Percentiles rank a stretch among this genome's conserved stretches.
Conservation (phyloP, 2,329 filamentous ascomycete genomes). For the Pseudogymnoascus sp. region DNA sequence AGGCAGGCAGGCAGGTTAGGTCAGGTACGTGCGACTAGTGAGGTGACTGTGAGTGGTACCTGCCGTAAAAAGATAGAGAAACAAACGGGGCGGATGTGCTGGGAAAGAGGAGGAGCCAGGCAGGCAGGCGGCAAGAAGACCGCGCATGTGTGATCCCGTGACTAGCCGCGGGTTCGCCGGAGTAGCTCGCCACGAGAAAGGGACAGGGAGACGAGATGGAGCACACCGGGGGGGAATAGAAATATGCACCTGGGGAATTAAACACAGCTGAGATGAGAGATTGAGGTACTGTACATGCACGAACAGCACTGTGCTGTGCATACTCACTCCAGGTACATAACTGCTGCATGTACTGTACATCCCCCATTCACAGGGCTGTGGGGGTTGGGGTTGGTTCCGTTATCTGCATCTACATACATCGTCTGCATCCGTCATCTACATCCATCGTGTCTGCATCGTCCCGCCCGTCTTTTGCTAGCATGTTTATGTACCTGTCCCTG, state of each 20-base stretch:
- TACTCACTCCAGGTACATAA: not conserved
- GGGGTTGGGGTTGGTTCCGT: not conserved
- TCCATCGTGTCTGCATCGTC: not conserved
- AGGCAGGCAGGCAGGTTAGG: too few relatives aligned
- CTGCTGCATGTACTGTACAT: not conserved
- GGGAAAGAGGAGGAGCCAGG: not conserved
- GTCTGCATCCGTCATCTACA: too few relatives aligned
- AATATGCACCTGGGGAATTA: too few relatives aligned
- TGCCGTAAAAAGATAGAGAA: not conserved
- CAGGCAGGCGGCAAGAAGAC: not conserved
- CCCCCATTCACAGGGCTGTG: not conserved
- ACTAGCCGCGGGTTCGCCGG: not conserved
- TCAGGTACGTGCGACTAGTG: too few relatives aligned
- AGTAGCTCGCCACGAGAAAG: too few relatives aligned
- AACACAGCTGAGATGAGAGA: not conserved
- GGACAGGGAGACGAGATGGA: too few relatives aligned
- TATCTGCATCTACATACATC: too few relatives aligned
- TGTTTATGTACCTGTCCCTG: not conserved
- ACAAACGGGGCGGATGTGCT: too few relatives aligned
- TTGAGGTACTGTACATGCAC: not conserved
- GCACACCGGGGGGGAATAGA: too few relatives aligned
- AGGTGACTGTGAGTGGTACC: too few relatives aligned
- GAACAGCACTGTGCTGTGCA: not conserved
- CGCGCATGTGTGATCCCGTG: not conserved
- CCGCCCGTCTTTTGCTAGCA: not conserved